Conservation (phyloP, 2,329 filamentous ascomycete genomes). For the Penicillium crustosum region DNA sequence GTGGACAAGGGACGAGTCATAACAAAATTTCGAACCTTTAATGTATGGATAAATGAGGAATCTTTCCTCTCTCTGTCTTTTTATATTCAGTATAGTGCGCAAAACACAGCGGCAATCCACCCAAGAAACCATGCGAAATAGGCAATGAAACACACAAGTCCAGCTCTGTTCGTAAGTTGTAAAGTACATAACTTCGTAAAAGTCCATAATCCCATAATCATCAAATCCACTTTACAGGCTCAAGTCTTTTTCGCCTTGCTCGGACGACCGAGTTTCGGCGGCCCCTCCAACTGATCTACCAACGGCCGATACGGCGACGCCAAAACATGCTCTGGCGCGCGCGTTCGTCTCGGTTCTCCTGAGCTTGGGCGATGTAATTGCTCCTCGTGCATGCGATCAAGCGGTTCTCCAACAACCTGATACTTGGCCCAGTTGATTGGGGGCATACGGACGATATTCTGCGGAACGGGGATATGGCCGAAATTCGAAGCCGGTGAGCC, state of each 20-base stretch:
- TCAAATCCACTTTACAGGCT: conserved; percentile 7
- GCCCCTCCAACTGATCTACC: conserved; percentile 50
- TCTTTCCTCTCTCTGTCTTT: not conserved
- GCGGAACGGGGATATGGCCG: conserved; percentile 68
- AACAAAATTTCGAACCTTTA: not conserved
- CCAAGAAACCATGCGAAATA: not conserved
- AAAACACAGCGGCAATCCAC: not conserved
- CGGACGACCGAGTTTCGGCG: conserved; percentile 30
- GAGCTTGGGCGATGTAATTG: conserved; percentile 64
- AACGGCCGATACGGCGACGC: conserved; percentile 62
- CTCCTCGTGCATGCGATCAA: conserved; percentile 82
- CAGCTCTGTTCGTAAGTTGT: not conserved
- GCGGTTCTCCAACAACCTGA: conserved; percentile 77
- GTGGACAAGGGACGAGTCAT: not conserved
- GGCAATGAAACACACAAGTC: not conserved
- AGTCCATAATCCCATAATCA: conserved; percentile 14
- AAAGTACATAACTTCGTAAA: conserved; percentile 27
- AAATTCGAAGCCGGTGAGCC: conserved; percentile 45
- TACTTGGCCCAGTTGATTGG: conserved; percentile 96
- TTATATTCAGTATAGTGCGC: not conserved
- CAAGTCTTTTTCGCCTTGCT: conserved; percentile 39
- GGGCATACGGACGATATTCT: conserved; percentile 81
- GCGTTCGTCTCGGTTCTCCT: conserved; percentile 41
- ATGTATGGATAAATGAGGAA: not conserved
- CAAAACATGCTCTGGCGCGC: conserved; percentile 52